Evolutionary conservation across 495 filamentous ascomycete species (phyloP).

Genomic region (Clavariopsis aquatica): DNA sequence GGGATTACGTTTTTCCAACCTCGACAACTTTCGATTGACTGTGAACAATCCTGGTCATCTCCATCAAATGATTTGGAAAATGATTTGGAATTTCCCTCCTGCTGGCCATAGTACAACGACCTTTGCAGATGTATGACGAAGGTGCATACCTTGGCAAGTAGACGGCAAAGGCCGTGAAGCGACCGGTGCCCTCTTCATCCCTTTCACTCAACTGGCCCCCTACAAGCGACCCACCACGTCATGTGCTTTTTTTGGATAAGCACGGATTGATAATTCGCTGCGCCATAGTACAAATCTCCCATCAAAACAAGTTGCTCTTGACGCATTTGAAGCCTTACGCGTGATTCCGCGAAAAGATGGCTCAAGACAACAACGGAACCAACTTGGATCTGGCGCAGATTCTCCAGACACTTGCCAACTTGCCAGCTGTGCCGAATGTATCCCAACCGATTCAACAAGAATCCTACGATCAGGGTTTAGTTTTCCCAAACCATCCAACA

Average conservation of each 20-base stretch:
- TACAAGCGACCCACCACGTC: too few species aligned
- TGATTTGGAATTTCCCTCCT: too few species aligned
- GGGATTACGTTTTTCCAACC: constrained; percentile 7
- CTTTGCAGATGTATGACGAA: too few species aligned
- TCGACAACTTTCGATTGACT: not conserved
- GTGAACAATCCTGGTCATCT: not conserved
- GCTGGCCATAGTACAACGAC: too few species aligned
- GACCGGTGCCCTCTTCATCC: not conserved
- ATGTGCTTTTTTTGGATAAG: not conserved
- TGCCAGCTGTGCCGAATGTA: not conserved
- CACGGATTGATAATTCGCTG: not conserved
- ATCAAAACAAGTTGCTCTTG: not conserved
- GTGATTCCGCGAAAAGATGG: not conserved
- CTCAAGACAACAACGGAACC: not conserved
- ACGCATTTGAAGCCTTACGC: not conserved
- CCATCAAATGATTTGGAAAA: not conserved
- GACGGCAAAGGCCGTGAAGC: too few species aligned
- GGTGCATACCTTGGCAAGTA: too few species aligned
- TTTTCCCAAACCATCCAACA: not conserved
- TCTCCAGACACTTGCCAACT: constrained; percentile 7
- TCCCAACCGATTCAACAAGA: too few species aligned
- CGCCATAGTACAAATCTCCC: not conserved
- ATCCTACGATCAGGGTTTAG: not conserved
- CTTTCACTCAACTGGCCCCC: not conserved
- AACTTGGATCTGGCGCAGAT: constrained; percentile 8